Evolutionary conservation across 2,329 filamentous ascomycete genomes (phyloP).

Genomic region (Aureobasidium sp.): DNA sequence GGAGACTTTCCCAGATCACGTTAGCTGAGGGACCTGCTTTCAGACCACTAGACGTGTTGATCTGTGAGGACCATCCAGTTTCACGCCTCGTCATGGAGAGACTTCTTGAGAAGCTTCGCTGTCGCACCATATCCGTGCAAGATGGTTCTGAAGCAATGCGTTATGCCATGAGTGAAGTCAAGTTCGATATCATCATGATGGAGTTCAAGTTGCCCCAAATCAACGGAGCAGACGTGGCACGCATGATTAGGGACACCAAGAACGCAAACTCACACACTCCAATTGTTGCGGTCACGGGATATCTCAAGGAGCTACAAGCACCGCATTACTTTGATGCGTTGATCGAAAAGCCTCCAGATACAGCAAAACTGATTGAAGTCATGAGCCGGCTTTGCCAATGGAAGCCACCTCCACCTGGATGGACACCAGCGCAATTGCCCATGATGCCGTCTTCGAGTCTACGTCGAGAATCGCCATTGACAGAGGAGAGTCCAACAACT

Average conservation of each 20-base stretch:
- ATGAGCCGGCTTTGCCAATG: conserved; percentile 85
- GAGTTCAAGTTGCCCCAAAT: conserved; percentile 94
- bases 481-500: conserved; percentile 76
- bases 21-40: conserved; percentile 79
- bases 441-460: conserved; percentile 54
- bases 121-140: conserved; percentile 83
- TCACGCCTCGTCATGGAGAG: conserved; percentile 99
- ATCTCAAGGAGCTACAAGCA: conserved; percentile 92
- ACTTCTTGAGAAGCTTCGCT: conserved; percentile 86
- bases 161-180: conserved; percentile 92
- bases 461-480: conserved; percentile 55
- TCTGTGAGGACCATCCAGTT: conserved; percentile 96
- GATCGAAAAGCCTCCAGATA: conserved; percentile 93
- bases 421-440: conserved; percentile 36
- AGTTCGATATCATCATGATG: conserved; percentile 98
- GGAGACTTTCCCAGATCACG: conserved; percentile 85
- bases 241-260: conserved; percentile 96
- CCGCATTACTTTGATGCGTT: conserved; percentile 93
- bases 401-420: conserved; percentile 68
- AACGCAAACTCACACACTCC: conserved; percentile 92
- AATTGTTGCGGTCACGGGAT: conserved; percentile 93
- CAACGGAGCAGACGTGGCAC: conserved; percentile 88
- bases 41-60: conserved; percentile 84
- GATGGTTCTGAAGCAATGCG: conserved; percentile 89
- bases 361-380: conserved; percentile 82